Evolutionary conservation across 2,329 filamentous ascomycete species (phyloP), one percentile per base, ranked within the genome.

Genomic region (Trichoderma afroharzianum): DNA sequence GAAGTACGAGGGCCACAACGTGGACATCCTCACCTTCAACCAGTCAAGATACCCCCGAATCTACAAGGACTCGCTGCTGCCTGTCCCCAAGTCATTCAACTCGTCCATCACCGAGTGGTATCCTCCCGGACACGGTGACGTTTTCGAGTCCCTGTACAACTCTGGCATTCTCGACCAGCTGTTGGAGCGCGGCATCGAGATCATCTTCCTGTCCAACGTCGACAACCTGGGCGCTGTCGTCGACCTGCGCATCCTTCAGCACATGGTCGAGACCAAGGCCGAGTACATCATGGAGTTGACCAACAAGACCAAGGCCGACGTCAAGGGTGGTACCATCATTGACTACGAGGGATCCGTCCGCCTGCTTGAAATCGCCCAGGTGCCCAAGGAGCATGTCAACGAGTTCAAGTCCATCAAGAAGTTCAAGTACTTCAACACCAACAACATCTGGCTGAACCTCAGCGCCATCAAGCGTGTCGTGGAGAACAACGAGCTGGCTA

Each of bases 401-500:
- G 96, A 99, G 87, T 99, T 99, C 93, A 99, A 99, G 91, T 98
- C 95, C 63, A 99, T 99, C 89, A 99, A 99, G 92, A 99, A 99
- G 90, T 99, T 99, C 92, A 98, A 97, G 90, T 99, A 99, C 91
- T 99, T 99, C 92, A 99, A 99, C 91, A 99, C 96, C 85, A 99
- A 99, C 93, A 99, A 99, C 90, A 98, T 99, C 85, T 99, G 96
- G 96, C 93, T 99, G 88, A 97, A 97, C 87, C 89, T 98, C 78
- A 91, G 93, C 82, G 96, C 96, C 77, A 93, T 99, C 85, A 98
- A 98, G 92, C 95, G 96, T 73, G 94, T 99, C 69, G 96, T 99
- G 8, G 96, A 98, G 90, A 94, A 97, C 84, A 94, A 97, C 82
- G 95, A 98, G 87, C 91, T 99, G 69, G 93, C 95, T 85, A 97